A percentile compares a stretch with the other conserved stretches of the same genome.
These are phyloP conservation scores for Colletotrichum liriopes DNA, from an alignment of 2,329 filamentous ascomycete species.

Conservation along the genomic window DNA sequence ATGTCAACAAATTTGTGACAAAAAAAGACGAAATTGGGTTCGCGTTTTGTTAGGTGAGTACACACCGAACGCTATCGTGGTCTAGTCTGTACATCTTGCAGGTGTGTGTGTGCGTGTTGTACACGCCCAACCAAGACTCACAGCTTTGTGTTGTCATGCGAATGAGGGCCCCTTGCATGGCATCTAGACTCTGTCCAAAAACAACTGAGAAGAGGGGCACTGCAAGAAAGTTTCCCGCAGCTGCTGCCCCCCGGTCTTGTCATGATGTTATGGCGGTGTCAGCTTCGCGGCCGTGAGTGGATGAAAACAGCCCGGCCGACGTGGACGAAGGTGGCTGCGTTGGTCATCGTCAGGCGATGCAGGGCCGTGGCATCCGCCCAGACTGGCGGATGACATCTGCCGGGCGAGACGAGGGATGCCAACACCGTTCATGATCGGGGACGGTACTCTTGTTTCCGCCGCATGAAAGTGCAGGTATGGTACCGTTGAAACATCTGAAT, in stretches of 20 bases:
- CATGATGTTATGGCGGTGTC: conserved; percentile 39
- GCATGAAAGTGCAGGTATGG: not conserved
- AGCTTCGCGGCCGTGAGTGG: conserved; percentile 32
- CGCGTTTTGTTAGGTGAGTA: not conserved
- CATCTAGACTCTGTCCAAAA: not conserved
- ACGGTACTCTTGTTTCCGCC: conserved; percentile 9
- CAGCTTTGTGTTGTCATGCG: not conserved
- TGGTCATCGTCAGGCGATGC: conserved; percentile 35
- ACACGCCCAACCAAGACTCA: conserved; percentile 1
- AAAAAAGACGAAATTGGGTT: not conserved
- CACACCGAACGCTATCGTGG: not conserved
- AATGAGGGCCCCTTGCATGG: conserved; percentile 9
- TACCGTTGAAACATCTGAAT: conserved; percentile 10
- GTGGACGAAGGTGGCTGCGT: conserved; percentile 39
- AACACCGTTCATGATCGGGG: not conserved
- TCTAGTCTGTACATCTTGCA: not conserved
- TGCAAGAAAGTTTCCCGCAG: conserved; percentile 10
- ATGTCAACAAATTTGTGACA: conserved; percentile 5
- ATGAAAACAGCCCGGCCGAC: conserved; percentile 38
- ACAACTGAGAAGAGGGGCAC: not conserved
- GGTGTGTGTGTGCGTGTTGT: not conserved
- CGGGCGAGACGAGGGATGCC: conserved; percentile 18
- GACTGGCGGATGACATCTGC: conserved; percentile 36
- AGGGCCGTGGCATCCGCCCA: conserved; percentile 26
- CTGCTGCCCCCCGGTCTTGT: not conserved